These are phyloP conservation scores for Pyricularia pennisetigena DNA, from an alignment of 2,329 filamentous ascomycete genomes.

Conservation along the genomic window DNA sequence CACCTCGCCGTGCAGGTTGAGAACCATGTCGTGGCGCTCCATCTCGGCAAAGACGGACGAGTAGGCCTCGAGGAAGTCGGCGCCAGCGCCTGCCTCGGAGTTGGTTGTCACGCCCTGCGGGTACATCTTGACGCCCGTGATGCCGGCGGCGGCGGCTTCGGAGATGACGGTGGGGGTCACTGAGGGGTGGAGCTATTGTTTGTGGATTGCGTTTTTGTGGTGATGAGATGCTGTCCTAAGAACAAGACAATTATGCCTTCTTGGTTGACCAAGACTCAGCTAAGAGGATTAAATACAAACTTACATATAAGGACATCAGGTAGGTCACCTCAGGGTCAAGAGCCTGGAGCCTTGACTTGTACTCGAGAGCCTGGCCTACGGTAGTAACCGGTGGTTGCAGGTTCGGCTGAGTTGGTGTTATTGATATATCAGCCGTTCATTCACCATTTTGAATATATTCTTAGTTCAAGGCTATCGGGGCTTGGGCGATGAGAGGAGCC, in stretches of 20 bases:
- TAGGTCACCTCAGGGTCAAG: constrained; percentile 55
- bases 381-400: constrained; percentile 54
- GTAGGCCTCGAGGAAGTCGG: constrained; percentile 29
- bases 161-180: constrained; percentile 61
- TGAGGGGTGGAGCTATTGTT: constrained; percentile 35
- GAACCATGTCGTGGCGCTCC: constrained; percentile 62
- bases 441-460: constrained; percentile 8
- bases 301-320: constrained; percentile 58
- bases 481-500: not conserved
- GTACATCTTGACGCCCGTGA: constrained; percentile 61
- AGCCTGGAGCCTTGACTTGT: constrained; percentile 49
- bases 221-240: not conserved
- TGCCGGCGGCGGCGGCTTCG: constrained; percentile 60
- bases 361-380: constrained; percentile 53
- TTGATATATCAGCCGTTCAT: constrained; percentile 10
- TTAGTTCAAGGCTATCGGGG: not conserved
- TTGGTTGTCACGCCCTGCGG: constrained; percentile 56
- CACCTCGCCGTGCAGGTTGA: constrained; percentile 88
- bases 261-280: no score
- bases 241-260: not conserved
- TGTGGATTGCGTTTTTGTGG: not conserved
- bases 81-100: constrained; percentile 58
- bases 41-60: constrained; percentile 76
- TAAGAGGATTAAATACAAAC: not conserved
- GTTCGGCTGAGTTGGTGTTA: constrained; percentile 42